These are phyloP conservation scores for Paxillus rubicundulus DNA, from an alignment of 768 basidiomycete genomes.

Conservation along the genomic window DNA sequence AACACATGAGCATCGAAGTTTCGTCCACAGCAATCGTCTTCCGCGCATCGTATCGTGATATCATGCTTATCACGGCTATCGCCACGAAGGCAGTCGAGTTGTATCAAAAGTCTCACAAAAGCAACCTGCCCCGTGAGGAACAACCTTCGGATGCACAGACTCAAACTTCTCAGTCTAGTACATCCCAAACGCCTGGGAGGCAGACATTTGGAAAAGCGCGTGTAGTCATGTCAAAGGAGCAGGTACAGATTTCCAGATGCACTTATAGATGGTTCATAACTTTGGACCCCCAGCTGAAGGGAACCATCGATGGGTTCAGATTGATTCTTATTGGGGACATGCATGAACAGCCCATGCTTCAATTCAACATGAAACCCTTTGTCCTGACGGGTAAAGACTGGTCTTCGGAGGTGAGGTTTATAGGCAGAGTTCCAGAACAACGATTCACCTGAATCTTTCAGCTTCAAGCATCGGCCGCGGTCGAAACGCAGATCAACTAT, in stretches of 20 bases:
- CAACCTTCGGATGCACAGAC: slow-evolving; percentile 10
- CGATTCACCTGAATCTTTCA: slow-evolving; percentile 29
- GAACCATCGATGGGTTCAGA: slow-evolving; percentile 86
- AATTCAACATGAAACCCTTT: slow-evolving; percentile 85
- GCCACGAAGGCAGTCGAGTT: slow-evolving; percentile 83
- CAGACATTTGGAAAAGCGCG: slow-evolving; percentile 36
- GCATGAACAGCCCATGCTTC: slow-evolving; percentile 92
- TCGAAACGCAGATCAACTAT: slow-evolving; percentile 84
- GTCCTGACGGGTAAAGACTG: slow-evolving; percentile 83
- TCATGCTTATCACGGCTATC: slow-evolving; percentile 82
- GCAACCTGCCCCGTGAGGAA: slow-evolving; percentile 4
- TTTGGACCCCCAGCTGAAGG: slow-evolving; percentile 59
- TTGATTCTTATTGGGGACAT: slow-evolving; percentile 92
- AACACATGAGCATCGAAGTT: slow-evolving; percentile 83
- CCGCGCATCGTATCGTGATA: slow-evolving; percentile 93
- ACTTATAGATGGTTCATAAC: slow-evolving; percentile 1
- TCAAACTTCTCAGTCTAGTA: neutral
- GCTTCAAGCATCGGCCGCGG: slow-evolving; percentile 80
- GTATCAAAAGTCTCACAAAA: slow-evolving; percentile 47
- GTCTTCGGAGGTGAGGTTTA: slow-evolving; percentile 74
- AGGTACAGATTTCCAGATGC: slow-evolving; percentile 46
- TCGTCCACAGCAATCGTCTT: slow-evolving; percentile 80
- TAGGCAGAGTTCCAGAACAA: neutral
- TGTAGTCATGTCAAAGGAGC: slow-evolving; percentile 72
- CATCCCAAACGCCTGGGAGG: slow-evolving; percentile 5